Conservation (phyloP, 1,139 yeast genomes). For the Trichomonascaceae sp. region DNA sequence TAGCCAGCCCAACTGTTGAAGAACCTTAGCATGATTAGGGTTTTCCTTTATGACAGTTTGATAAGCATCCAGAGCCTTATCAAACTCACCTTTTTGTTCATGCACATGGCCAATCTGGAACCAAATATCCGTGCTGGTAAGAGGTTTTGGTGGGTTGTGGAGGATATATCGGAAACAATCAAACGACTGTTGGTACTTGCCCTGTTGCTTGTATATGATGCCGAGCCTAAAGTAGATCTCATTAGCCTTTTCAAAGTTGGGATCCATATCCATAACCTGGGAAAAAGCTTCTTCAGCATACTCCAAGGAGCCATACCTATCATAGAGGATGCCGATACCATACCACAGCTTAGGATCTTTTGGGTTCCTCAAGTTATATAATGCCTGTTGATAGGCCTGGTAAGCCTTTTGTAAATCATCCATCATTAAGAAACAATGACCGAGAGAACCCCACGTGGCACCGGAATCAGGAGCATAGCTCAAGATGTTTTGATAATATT, state of each 20-base stretch:
- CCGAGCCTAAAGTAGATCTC: conserved; percentile 95
- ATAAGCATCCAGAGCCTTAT: conserved; percentile 89
- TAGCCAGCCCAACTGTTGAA: conserved; percentile 93
- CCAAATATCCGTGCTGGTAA: conserved; percentile 97
- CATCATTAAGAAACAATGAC: conserved; percentile 94
- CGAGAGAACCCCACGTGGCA: conserved; percentile 94
- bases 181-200: conserved; percentile 75
- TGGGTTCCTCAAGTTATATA: conserved; percentile 84
- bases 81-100: conserved; percentile 89
- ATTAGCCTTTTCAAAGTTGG: conserved; percentile 90
- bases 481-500: conserved; percentile 81
- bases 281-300: conserved; percentile 98
- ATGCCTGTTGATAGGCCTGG: conserved; percentile 93
- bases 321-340: conserved; percentile 94
- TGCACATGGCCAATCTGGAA: conserved; percentile 94
- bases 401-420: conserved; percentile 95
- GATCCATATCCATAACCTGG: conserved; percentile 90
- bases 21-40: conserved; percentile 91
- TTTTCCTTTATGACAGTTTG: conserved; percentile 85
- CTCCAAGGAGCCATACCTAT: conserved; percentile 90
- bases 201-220: conserved; percentile 94
- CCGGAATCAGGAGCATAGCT: conserved; percentile 82
- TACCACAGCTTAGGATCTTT: conserved; percentile 97
- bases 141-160: conserved; percentile 87
- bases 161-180: conserved; percentile 92